Conservation (phyloP, 2,329 filamentous ascomycete genomes). For the Myriosclerotinia curreyana region DNA sequence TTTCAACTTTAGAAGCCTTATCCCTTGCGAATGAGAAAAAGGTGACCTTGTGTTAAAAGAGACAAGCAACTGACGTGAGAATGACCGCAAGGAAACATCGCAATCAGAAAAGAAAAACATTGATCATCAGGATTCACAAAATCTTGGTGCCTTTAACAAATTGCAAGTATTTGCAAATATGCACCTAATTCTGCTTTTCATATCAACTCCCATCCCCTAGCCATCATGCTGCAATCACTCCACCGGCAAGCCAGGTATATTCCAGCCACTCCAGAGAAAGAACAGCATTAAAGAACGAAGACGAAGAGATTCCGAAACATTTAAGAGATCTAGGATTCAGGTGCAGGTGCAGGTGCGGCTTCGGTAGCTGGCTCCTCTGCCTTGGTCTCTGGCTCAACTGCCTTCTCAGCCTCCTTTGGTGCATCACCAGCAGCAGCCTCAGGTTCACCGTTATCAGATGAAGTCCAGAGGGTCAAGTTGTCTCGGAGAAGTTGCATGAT, state of each 20-base stretch:
- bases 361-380: conserved; percentile 36
- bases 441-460: conserved; percentile 79
- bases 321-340: conserved; percentile 51
- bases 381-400: conserved; percentile 49
- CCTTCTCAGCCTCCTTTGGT: conserved; percentile 60
- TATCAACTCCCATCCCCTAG: conserved; percentile 40
- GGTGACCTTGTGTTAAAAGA: conserved; percentile 25
- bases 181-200: conserved; percentile 40
- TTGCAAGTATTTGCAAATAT: conserved; percentile 35
- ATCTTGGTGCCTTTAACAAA: conserved; percentile 40
- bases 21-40: conserved; percentile 33
- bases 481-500: conserved; percentile 99
- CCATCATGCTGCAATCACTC: conserved; percentile 38
- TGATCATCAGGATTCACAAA: conserved; percentile 41
- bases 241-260: conserved; percentile 37
- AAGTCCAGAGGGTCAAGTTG: conserved; percentile 98
- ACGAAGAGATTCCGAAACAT: conserved; percentile 40
- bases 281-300: conserved; percentile 42
- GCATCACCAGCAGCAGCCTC: conserved; percentile 59
- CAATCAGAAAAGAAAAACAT: conserved; percentile 40
- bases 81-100: conserved; percentile 30
- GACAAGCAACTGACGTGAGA: conserved; percentile 20
- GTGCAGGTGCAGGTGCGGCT: conserved; percentile 47
- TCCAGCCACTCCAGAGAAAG: conserved; percentile 37
- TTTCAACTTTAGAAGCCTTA: conserved; percentile 32